Base-by-base conservation (phyloP, 352 stramenopile species). In the Phytophthora rubi region DNA sequence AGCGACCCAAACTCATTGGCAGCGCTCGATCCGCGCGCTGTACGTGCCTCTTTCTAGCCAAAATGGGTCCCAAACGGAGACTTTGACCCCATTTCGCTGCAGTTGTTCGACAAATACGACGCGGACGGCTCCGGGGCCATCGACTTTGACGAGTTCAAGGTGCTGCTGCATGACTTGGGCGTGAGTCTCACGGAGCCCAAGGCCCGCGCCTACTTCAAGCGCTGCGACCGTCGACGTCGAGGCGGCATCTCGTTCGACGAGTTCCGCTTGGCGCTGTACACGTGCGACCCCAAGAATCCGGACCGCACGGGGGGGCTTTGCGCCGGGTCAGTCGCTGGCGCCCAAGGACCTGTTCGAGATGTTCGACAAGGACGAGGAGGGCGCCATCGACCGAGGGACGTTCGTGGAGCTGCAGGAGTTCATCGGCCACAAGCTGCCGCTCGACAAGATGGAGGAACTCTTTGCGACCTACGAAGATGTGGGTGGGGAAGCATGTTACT, bases 81-180 rank as follows among this genome's bases (percentile, higher is more conserved):
- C 49, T 56, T 26, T 64, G 1, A 53, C 12, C 9, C 13, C 35
- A n/a, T 45, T 52, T 52, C 26, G 45, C n/a, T 10, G 49, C 44
- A 95, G 88, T 77, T 95, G 35, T 95, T 95, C 56, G 79, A 91
- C 64, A 93, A 95, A 58, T 95, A 94, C 68, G 86, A 95, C 66
- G 61, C 77, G 9, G 88, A 95, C 42, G 79, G 80, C 13, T 94
- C 86, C 3, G 88, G 86, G 6, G 86, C 86, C 23, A 94, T 95
- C 37, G 86, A 93, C 64, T 75, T 92, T 32, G 72, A 90, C 3
- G 88, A 95, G 73, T 95, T 95, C 72, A 86, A 83, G 48, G 74
- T 92, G 21, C 70, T 95, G 16, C 71, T 95, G 33, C 55, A 67
- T 9, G 86, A 93, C 56, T 67, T 95, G 18, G 35, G 75, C 7